Conservation (phyloP, 2,329 filamentous ascomycete species). For the Phyllosticta ampelicida region DNA sequence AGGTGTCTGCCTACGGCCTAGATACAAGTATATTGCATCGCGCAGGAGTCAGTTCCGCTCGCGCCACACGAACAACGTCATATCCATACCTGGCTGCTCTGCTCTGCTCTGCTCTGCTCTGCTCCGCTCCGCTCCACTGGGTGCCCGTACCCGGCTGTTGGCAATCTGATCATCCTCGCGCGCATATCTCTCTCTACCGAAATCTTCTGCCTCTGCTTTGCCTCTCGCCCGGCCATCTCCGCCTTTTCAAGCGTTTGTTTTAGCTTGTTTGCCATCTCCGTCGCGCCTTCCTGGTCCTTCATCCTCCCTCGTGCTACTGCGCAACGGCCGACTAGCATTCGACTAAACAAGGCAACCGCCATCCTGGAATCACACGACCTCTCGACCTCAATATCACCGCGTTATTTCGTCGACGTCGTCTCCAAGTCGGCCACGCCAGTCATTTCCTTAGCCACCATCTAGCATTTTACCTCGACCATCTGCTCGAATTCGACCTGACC, state of each 20-base stretch:
- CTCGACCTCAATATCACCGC: slow-evolving; percentile 2
- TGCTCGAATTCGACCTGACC: neutral
- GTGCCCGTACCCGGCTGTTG: neutral
- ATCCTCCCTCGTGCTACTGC: neutral
- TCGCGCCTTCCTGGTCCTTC: neutral
- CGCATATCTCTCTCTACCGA: neutral
- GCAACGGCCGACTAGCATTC: neutral
- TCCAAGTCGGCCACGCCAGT: neutral
- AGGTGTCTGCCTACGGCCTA: too few relatives aligned
- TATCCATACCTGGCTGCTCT: neutral
- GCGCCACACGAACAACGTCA: neutral
- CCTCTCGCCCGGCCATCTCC: neutral
- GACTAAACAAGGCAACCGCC: neutral
- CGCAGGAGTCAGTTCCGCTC: neutral
- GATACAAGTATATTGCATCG: too few relatives aligned
- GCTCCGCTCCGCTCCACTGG: neutral
- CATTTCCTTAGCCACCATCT: neutral
- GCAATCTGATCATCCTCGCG: neutral
- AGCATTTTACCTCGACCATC: neutral
- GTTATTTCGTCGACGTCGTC: neutral
- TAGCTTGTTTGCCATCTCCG: neutral
- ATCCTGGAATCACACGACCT: slow-evolving; percentile 7
- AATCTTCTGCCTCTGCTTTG: neutral
- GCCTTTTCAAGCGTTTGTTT: neutral
- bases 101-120: neutral